Conservation (phyloP, 192 early-diverging fungal genomes). For the Entomortierella chlamydospora region DNA sequence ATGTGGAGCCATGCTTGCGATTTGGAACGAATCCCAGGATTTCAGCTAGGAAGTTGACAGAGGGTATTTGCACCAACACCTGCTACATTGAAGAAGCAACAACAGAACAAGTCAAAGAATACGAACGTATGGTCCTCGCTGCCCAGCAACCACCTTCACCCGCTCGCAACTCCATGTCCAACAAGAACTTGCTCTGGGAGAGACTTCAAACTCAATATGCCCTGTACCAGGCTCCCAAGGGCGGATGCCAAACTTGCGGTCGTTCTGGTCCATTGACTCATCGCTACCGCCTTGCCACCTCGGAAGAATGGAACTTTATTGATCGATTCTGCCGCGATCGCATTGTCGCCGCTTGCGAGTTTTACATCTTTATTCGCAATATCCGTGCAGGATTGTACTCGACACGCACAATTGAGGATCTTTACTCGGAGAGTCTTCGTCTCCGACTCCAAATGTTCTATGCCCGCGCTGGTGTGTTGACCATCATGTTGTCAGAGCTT, state of each 20-base stretch:
- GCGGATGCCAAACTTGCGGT: conserved; percentile 68
- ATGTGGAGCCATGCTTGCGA: conserved; percentile 92
- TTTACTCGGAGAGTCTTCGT: conserved; percentile 88
- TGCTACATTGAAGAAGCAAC: conserved; percentile 91
- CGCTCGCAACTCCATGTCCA: conserved; percentile 59
- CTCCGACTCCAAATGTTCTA: conserved; percentile 92
- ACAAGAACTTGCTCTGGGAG: conserved; percentile 67
- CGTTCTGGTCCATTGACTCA: conserved; percentile 63
- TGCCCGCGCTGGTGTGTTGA: conserved; percentile 71
- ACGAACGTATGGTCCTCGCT: conserved; percentile 47
- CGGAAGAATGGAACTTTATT: conserved; percentile 82
- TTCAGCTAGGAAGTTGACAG: conserved; percentile 90
- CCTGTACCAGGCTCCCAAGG: conserved; percentile 51
- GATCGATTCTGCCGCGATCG: conserved; percentile 93
- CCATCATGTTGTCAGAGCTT: conserved; percentile 63
- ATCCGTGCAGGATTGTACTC: conserved; percentile 89
- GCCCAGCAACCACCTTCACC: conserved; percentile 59
- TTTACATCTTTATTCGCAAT: conserved; percentile 94
- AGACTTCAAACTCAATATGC: conserved; percentile 56
- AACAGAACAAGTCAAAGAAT: conserved; percentile 60
- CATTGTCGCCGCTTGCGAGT: conserved; percentile 93
- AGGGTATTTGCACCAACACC: conserved; percentile 88
- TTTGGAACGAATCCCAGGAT: conserved; percentile 94
- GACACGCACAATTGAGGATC: conserved; percentile 77
- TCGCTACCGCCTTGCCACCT: conserved; percentile 76